phyloP scores from a whole-genome alignment of 1,284 basidiomycete genomes.

The Heterobasidion parviporum region DNA sequence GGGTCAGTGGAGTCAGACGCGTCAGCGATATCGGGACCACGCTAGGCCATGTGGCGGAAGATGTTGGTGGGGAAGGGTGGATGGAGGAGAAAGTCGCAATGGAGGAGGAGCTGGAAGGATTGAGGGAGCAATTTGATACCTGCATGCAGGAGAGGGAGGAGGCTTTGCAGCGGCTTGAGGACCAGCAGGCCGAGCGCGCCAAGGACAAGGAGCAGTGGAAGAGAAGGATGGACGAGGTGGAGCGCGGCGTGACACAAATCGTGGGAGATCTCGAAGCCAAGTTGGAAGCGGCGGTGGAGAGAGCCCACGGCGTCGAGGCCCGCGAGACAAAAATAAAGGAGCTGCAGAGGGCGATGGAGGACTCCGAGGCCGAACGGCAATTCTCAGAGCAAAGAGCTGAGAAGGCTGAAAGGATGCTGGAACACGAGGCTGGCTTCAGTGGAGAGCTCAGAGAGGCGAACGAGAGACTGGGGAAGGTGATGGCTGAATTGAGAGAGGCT shows the following conservation, averaged over 20 bases:
- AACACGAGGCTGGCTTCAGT: constrained; percentile 55
- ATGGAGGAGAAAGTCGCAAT: constrained; percentile 50
- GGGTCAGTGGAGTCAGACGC: constrained; percentile 26
- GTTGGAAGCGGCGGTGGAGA: constrained; percentile 41
- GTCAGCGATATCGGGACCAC: constrained; percentile 40
- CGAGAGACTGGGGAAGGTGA: constrained; percentile 42
- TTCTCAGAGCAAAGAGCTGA: constrained; percentile 46
- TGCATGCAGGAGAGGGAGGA: constrained; percentile 28
- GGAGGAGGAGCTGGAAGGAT: constrained; percentile 39
- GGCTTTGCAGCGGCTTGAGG: constrained; percentile 32
- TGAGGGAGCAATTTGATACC: constrained; percentile 36
- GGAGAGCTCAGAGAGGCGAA: constrained; percentile 57
- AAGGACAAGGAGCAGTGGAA: constrained; percentile 62
- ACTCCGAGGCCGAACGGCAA: constrained; percentile 46
- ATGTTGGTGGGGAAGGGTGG: constrained; percentile 50
- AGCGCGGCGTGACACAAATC: constrained; percentile 57
- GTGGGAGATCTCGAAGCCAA: constrained; percentile 56
- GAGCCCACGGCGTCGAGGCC: constrained; percentile 29
- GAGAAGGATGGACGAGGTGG: constrained; percentile 59
- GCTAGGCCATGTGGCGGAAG: constrained; percentile 53
- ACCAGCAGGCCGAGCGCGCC: constrained; percentile 45
- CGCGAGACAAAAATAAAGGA: constrained; percentile 35
- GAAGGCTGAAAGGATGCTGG: constrained; percentile 53
- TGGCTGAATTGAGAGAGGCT: constrained; percentile 49
- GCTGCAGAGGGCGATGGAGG: constrained; percentile 30